phyloP scores from a whole-genome alignment of 169 alveolate genomes.

The Eimeria maxima region DNA sequence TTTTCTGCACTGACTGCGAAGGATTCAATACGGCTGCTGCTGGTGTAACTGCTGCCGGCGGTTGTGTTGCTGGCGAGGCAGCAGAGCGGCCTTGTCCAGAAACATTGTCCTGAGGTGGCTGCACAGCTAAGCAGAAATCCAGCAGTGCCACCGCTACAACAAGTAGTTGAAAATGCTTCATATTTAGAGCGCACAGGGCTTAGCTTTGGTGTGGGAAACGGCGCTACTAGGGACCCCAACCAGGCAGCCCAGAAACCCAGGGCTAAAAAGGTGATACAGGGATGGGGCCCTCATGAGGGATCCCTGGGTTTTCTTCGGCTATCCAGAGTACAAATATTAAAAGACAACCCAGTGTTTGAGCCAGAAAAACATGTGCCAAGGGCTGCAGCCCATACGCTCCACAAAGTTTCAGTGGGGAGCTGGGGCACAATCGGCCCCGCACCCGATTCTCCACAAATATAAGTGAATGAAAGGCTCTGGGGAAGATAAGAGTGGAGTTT shows the following conservation, averaged over 20 bases:
- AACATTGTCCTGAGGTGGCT: neutral
- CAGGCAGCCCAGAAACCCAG: neutral
- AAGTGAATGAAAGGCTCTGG: neutral
- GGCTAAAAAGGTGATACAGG: neutral
- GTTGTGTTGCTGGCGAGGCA: neutral
- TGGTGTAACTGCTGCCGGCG: neutral
- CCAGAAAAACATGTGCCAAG: neutral
- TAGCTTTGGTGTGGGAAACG: neutral
- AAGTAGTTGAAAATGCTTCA: neutral
- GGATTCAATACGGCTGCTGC: neutral
- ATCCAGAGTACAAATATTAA: neutral
- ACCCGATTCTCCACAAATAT: neutral
- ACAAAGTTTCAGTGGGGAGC: neutral
- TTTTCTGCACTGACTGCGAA: neutral
- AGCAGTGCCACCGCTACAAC: slow-evolving; percentile 8
- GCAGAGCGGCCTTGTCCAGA: neutral
- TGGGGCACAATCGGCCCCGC: slow-evolving; percentile 52
- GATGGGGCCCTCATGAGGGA: slow-evolving; percentile 39
- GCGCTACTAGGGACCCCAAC: slow-evolving; percentile 6
- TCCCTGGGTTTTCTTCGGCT: slow-evolving; percentile 11
- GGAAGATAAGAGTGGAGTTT: neutral
- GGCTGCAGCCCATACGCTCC: neutral
- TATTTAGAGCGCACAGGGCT: neutral
- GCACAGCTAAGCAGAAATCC: neutral
- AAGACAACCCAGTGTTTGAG: neutral